Percentiles rank a stretch among this genome's conserved stretches.
phyloP scores from a whole-genome alignment of 2,329 filamentous ascomycete genomes.

The Akanthomyces dipterigenus region DNA sequence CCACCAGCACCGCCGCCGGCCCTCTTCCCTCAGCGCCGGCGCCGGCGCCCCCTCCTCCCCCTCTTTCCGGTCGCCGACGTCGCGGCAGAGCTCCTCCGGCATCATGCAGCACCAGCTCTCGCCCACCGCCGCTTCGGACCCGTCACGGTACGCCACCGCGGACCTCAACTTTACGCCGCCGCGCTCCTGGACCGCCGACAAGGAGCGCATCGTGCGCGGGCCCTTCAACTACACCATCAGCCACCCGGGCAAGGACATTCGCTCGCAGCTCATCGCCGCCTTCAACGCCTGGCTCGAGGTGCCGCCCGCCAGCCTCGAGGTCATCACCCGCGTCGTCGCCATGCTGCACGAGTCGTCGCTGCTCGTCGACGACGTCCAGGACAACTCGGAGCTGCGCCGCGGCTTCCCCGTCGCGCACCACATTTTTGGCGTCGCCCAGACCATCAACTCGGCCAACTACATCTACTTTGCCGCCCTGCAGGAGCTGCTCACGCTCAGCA shows the following conservation, averaged over 20 bases:
- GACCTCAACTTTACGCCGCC: slow-evolving; percentile 46
- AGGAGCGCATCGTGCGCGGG: slow-evolving; percentile 69
- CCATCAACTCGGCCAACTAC: slow-evolving; percentile 87
- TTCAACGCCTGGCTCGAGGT: slow-evolving; percentile 79
- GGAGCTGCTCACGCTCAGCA: slow-evolving; percentile 65
- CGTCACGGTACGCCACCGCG: slow-evolving; percentile 46
- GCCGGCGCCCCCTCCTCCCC: neutral
- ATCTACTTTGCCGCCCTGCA: slow-evolving; percentile 76
- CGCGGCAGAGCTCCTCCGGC: slow-evolving; percentile 4
- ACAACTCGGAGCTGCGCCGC: slow-evolving; percentile 67
- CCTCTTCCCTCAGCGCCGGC: neutral
- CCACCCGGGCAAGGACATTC: slow-evolving; percentile 79
- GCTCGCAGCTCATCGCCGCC: slow-evolving; percentile 68
- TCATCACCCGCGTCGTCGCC: slow-evolving; percentile 73
- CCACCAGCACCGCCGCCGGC: slow-evolving; percentile 4
- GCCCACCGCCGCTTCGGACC: slow-evolving; percentile 36
- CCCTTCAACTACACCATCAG: slow-evolving; percentile 76
- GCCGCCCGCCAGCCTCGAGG: slow-evolving; percentile 58
- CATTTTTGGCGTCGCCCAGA: slow-evolving; percentile 81
- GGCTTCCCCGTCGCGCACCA: slow-evolving; percentile 76
- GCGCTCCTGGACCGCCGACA: slow-evolving; percentile 61
- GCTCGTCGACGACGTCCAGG: slow-evolving; percentile 83
- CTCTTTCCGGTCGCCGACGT: neutral
- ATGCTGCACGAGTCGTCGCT: slow-evolving; percentile 84
- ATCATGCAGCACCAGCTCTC: slow-evolving; percentile 28